Base-by-base conservation (phyloP, 352 stramenopile species). In the Albugo laibachii region DNA sequence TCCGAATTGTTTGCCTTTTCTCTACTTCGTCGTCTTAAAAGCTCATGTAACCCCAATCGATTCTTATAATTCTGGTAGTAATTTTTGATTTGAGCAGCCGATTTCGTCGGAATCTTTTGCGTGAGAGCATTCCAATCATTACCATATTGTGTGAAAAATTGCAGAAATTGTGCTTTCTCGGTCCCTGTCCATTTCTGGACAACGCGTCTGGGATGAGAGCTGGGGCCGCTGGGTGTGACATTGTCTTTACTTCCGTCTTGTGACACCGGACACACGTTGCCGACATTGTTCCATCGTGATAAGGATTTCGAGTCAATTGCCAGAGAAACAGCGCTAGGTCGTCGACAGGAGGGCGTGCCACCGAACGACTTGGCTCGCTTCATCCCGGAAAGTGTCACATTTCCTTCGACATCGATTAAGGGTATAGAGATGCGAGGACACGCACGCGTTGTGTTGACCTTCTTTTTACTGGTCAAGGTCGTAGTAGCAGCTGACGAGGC, bases 11-110 rank as follows among this genome's bases (percentile, higher is more conserved):
- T 24, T 43, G 38, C 38, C 10, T 8, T 10, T 24, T 89, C 76
- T 18, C 83, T 77, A 31, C 24, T 31, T 6, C 79, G 60, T 42
- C 79, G 72, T 58, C 84, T 88, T 34, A 92, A 46, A 37, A 89
- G 85, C 48, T 92, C 79, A 55, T 93, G 79, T 14, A 94, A 48
- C 18, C 84, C 84, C 12, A 93, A 60, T 4, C 80, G 62, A 38
- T 93, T 92, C 68, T 94, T 94, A 62, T 94, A 94, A 49, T 94
- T 94, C 55, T 94, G 83, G 49, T 93, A 94, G 58, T 93, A 94
- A 39, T 93, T 94, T 53, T 94, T 94, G 55, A 94, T 92, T 52
- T 93, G 81, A 2, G 76, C 77, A 14, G 78, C 69, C 0, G 83
- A 92, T 54, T 94, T 94, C 20, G 76, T 86, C 13, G 79, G 80